Percentiles rank a stretch among this genome's conserved stretches.
Conservation (phyloP, 2,329 filamentous ascomycete species). For the Myriosclerotinia scirpicola region DNA sequence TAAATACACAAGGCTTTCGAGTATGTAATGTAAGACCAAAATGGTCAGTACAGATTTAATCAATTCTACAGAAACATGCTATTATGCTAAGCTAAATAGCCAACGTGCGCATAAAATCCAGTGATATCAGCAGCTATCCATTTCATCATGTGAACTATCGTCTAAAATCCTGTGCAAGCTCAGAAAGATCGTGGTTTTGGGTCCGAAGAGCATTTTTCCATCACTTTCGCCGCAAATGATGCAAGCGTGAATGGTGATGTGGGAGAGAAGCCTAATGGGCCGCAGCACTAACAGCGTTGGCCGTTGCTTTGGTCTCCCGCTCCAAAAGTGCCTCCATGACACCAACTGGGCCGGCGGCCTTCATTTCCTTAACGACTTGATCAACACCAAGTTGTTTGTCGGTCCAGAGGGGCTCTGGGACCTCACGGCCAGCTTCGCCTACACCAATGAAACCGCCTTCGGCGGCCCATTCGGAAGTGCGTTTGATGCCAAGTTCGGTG, state of each 20-base stretch:
- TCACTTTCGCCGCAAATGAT: not conserved
- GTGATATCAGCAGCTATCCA: conserved; percentile 18
- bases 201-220: conserved; percentile 39
- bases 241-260: not conserved
- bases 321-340: conserved; percentile 61
- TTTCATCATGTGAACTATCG: conserved; percentile 1
- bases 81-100: conserved; percentile 6
- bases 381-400: conserved; percentile 81
- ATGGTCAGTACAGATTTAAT: not conserved
- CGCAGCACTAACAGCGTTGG: conserved; percentile 40
- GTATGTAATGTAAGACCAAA: conserved; percentile 1
- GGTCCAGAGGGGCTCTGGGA: conserved; percentile 80
- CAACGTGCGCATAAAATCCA: conserved; percentile 23
- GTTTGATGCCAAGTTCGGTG: conserved; percentile 84
- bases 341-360: conserved; percentile 46
- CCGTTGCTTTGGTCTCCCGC: conserved; percentile 48
- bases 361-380: conserved; percentile 62
- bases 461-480: conserved; percentile 86
- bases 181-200: conserved; percentile 41
- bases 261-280: conserved; percentile 26
- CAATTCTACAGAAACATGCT: not conserved
- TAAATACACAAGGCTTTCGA: not conserved
- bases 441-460: conserved; percentile 95
- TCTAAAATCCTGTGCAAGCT: conserved; percentile 24
- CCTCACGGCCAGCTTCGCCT: conserved; percentile 64